A percentile compares a stretch with the other conserved stretches of the same genome.
Conservation (phyloP, 495 filamentous ascomycete genomes). For the Aspergillus cristatus region DNA sequence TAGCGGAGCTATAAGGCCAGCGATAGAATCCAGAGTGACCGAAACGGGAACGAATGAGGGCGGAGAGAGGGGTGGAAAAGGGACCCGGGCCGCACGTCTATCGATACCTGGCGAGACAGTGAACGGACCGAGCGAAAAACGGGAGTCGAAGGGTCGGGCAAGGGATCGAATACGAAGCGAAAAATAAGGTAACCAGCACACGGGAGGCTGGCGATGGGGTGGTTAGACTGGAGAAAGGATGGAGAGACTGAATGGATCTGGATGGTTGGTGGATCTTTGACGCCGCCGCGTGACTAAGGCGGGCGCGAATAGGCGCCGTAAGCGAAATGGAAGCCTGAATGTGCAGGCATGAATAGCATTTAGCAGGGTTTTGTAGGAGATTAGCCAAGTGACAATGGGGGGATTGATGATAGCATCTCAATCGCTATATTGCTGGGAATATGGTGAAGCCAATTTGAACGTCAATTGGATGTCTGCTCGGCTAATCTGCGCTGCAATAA, state of each 20-base stretch:
- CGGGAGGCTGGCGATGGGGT: too few species aligned
- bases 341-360: slow-evolving; percentile 11
- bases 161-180: too few species aligned
- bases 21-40: slow-evolving; percentile 5
- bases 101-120: slow-evolving; percentile 14
- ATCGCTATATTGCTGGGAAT: too few species aligned
- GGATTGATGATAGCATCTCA: too few species aligned
- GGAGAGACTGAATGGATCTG: slow-evolving; percentile 28
- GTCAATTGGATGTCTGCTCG: too few species aligned
- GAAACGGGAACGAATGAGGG: slow-evolving; percentile 17
- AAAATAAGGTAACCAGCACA: too few species aligned
- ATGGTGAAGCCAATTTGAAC: too few species aligned
- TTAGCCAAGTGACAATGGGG: too few species aligned
- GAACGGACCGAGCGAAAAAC: slow-evolving; percentile 6
- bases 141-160: slow-evolving; percentile 7
- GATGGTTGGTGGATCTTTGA: slow-evolving; percentile 24
- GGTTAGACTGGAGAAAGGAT: slow-evolving; percentile 9
- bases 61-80: slow-evolving; percentile 29
- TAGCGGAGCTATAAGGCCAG: slow-evolving; percentile 2
- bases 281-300: slow-evolving; percentile 24
- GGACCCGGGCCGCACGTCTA: slow-evolving; percentile 23
- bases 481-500: too few species aligned
- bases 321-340: slow-evolving; percentile 25
- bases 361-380: too few species aligned
- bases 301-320: slow-evolving; percentile 37